A percentile compares a stretch with the other conserved stretches of the same genome.
phyloP scores from a whole-genome alignment of 2,329 filamentous ascomycete species.

The Grosmannia penicillata region DNA sequence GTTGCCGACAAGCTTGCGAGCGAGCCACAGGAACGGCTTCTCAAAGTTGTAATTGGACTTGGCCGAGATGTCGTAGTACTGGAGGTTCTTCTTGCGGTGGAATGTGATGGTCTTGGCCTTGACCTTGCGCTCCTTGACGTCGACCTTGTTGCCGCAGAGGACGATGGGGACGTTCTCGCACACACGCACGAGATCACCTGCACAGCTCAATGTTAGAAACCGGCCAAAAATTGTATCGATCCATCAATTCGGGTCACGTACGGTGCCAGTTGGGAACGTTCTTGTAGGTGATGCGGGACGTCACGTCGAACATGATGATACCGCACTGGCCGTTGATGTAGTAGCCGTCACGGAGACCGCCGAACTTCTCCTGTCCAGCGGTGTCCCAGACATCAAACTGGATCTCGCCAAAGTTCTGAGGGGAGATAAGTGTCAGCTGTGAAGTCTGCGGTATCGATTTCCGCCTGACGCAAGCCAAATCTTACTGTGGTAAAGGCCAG shows the following conservation, averaged over 20 bases:
- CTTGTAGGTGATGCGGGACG: constrained; percentile 99
- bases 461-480: too few species aligned
- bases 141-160: constrained; percentile 97
- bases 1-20: constrained; percentile 96
- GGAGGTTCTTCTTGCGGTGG: constrained; percentile 99
- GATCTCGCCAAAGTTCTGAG: constrained; percentile 86
- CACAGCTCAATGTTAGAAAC: background rate
- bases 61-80: constrained; percentile 99
- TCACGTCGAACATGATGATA: constrained; percentile 99
- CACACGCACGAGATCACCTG: constrained; percentile 94
- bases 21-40: constrained; percentile 99
- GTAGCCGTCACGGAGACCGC: constrained; percentile 97
- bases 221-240: background rate
- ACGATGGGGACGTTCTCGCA: constrained; percentile 99
- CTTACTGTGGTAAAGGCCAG: constrained; percentile 95
- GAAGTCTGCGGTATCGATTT: too few species aligned
- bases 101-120: constrained; percentile 99
- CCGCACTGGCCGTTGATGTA: constrained; percentile 99
- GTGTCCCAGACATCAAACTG: constrained; percentile 99
- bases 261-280: constrained; percentile 99
- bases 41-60: constrained; percentile 99
- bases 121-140: constrained; percentile 99
- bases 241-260: constrained; percentile 52
- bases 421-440: too few species aligned
- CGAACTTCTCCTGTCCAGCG: constrained; percentile 98